Evolutionary conservation across 1,139 yeast genomes (phyloP), one percentile per base, ranked within the genome.

Genomic region (Hyphopichia pseudoburtonii): DNA sequence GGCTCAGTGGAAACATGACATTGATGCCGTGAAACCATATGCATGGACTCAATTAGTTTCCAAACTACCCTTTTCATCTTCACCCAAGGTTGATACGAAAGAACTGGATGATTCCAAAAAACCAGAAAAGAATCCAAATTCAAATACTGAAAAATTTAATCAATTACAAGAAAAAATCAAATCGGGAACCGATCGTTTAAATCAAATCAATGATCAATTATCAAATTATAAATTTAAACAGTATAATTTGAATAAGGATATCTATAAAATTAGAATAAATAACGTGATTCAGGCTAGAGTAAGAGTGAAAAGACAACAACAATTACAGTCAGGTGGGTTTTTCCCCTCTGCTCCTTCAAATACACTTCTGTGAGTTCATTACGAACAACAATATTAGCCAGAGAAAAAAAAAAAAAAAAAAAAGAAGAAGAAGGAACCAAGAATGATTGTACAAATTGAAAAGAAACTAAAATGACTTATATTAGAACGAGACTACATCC

Each of bases 331-430:
- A 33, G 73, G 73, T 17, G 61, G 66, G 2, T 63, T 69, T 43
- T 82, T 83, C 50, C 90, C 90, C 0, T 47, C 64, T n/a, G 82
- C 60, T 1, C 87, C 87, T 4, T 63, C 52, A 16, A 47, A 43
- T 28, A 33, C 26, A 26, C 26, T n/a, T n/a, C n/a, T n/a, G n/a
- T n/a, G n/a, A n/a, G n/a, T n/a, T n/a, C n/a, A n/a, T n/a, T n/a
- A n/a, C n/a, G n/a, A n/a, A n/a, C n/a, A n/a, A n/a, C n/a, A n/a
- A n/a, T n/a, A n/a, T n/a, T n/a, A n/a, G n/a, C n/a, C n/a, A n/a
- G n/a, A n/a, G n/a, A n/a, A n/a, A n/a, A n/a, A n/a, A n/a, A n/a
- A n/a, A n/a, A n/a, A n/a, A n/a, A n/a, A n/a, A n/a, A n/a, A n/a
- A n/a, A n/a, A n/a, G n/a, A n/a, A n/a, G n/a, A n/a, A n/a, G n/a